A percentile compares a stretch with the other conserved stretches of the same genome.
These are phyloP conservation scores for Candida manassasensis DNA, from an alignment of 805 yeast species.

Conservation along the genomic window DNA sequence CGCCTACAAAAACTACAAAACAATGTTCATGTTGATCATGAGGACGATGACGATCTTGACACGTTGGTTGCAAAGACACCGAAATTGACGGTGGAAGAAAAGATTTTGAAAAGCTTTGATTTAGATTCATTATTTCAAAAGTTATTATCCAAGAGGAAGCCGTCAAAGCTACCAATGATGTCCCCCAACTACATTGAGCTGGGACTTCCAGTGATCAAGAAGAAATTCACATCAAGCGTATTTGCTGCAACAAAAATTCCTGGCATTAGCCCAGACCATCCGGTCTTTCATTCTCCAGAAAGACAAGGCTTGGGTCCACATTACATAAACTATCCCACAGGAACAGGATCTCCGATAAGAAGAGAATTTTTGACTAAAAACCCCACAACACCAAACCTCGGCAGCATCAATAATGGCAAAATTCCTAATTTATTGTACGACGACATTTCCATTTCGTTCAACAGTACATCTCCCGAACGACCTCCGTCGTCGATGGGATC, in stretches of 20 bases:
- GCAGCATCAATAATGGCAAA: background rate
- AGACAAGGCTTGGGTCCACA: conserved; percentile 1
- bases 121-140: conserved; percentile 2
- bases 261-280: conserved; percentile 24
- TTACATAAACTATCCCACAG: background rate
- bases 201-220: conserved; percentile 22
- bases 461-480: conserved; percentile 30
- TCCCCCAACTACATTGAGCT: conserved; percentile 14
- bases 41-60: conserved; percentile 7
- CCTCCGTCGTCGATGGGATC: conserved; percentile 33
- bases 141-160: conserved; percentile 1
- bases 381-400: background rate
- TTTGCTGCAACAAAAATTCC: conserved; percentile 21
- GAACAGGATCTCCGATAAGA: background rate
- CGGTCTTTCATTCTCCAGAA: conserved; percentile 26
- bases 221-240: conserved; percentile 9
- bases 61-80: conserved; percentile 6
- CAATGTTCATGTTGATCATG: conserved; percentile 4
- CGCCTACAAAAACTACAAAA: conserved; percentile 6
- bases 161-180: conserved; percentile 25
- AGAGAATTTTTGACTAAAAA: background rate
- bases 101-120: conserved; percentile 1
- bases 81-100: background rate
- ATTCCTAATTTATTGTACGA: conserved; percentile 2
- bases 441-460: conserved; percentile 9